A percentile compares a stretch with the other conserved stretches of the same genome.
phyloP scores from a whole-genome alignment of 2,329 filamentous ascomycete species.

The Xylaria digitata region DNA sequence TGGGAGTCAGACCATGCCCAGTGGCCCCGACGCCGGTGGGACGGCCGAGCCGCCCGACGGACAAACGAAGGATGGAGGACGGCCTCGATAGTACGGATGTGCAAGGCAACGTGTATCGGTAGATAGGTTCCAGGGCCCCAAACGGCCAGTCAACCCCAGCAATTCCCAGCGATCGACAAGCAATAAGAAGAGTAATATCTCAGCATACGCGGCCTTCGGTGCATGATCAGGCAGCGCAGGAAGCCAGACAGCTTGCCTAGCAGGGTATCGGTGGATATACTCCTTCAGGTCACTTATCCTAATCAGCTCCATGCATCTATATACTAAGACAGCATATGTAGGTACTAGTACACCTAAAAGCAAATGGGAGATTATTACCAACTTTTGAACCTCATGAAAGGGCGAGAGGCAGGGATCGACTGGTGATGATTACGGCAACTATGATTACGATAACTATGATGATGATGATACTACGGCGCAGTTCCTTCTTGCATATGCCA shows the following conservation, averaged over 20 bases:
- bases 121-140: not conserved
- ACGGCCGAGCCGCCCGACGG: conserved; percentile 18
- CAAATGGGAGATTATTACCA: conserved; percentile 3
- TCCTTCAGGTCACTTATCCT: conserved; percentile 12
- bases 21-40: conserved; percentile 22
- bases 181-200: conserved; percentile 9
- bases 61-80: conserved; percentile 2
- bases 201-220: conserved; percentile 11
- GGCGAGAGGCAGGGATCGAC: conserved; percentile 22
- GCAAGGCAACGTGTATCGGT: not conserved
- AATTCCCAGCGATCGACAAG: conserved; percentile 7
- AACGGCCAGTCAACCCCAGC: not conserved
- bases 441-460: conserved; percentile 21
- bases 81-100: conserved; percentile 10
- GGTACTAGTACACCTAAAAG: not conserved
- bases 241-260: conserved; percentile 6
- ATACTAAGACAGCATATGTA: not conserved
- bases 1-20: conserved; percentile 20
- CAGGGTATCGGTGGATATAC: conserved; percentile 6
- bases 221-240: conserved; percentile 18
- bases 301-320: conserved; percentile 28
- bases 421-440: conserved; percentile 5
- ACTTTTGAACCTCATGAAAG: conserved; percentile 12
- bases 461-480: conserved; percentile 26
- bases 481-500: conserved; percentile 27